Base-by-base conservation (phyloP, 768 basidiomycete genomes). In the Suillus discolor region DNA sequence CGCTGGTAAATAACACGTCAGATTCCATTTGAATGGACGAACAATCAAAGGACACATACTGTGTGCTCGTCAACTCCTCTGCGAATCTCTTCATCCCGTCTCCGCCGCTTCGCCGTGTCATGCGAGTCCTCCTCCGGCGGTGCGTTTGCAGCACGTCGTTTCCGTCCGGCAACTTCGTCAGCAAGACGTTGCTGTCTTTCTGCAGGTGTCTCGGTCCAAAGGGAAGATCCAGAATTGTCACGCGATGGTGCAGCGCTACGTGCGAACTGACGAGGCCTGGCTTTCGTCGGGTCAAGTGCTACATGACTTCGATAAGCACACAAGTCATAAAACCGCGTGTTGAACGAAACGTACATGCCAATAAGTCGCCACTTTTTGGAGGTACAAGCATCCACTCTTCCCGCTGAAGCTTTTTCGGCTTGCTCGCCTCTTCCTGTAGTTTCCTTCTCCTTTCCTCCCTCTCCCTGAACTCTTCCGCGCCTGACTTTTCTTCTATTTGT, bases 331-430 rank as follows among this genome's bases (percentile, higher is more conserved):
- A 42, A 53, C 5, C 51, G 36, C 41, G n/a, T 34, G 31, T 60
- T 41, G n/a, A 11, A 55, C 39, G 53, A 34, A 20, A 85, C 91
- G 68, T 70, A 96, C 94, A 89, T 57, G 85, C 85, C 6, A 96
- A 82, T 15, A 97, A 77, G 67, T 92, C 92, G 2, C 92, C 89
- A 1, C 89, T 86, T 23, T 90, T 87, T 0, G 97, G 97, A 2
- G 97, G 97, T 1, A 92, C 91, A 54, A 99, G 84, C 97, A 99
- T 99, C 97, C 97, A 99, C 75, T 96, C 96, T 23, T 98, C 94
- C 51, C 97, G 87, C 75, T 94, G 81, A 45, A 88, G 80, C 45
- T 85, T 84, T 75, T 94, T 95, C 13, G 92, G 92, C 70, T 91
- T 89, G 13, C 82, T 79, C 2, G 89, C 91, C 81, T 92, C 94